phyloP scores from a whole-genome alignment of 192 early-diverging fungal species.

The Piromyces sp. region DNA sequence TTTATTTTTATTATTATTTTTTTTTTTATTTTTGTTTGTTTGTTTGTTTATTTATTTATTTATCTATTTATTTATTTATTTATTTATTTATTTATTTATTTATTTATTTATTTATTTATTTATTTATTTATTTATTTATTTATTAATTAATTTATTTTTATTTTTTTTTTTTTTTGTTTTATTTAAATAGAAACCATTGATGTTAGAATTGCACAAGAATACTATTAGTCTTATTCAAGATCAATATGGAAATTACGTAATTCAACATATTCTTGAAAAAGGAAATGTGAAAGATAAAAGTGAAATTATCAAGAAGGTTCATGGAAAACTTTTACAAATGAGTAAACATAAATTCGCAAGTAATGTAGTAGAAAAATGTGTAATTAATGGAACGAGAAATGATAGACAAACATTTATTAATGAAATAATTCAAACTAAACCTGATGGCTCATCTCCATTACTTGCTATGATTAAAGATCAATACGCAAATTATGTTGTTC shows the following conservation, averaged over 20 bases:
- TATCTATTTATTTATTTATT: too few relatives aligned
- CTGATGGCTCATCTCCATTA: slow-evolving; percentile 67
- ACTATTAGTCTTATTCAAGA: slow-evolving; percentile 86
- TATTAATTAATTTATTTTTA: neutral
- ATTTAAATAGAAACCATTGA: slow-evolving; percentile 41
- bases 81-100: too few relatives aligned
- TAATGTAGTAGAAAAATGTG: slow-evolving; percentile 98
- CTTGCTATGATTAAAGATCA: slow-evolving; percentile 98
- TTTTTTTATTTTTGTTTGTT: neutral
- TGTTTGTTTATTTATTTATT: too few relatives aligned
- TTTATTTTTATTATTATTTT: neutral
- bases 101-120: too few relatives aligned
- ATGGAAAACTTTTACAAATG: slow-evolving; percentile 77
- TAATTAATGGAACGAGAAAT: slow-evolving; percentile 69
- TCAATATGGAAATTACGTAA: slow-evolving; percentile 99
- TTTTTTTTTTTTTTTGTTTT: neutral
- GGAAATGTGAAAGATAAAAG: slow-evolving; percentile 75
- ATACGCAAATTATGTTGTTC: slow-evolving; percentile 98
- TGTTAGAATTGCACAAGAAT: slow-evolving; percentile 87
- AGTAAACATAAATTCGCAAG: slow-evolving; percentile 99
- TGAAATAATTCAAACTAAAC: slow-evolving; percentile 67
- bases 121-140: too few relatives aligned
- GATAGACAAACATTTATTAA: slow-evolving; percentile 83
- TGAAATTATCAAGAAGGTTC: slow-evolving; percentile 72
- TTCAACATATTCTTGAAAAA: slow-evolving; percentile 92